These are phyloP conservation scores for Pseudogymnoascus sp. DNA, from an alignment of 2,329 filamentous ascomycete species.

Conservation along the genomic window DNA sequence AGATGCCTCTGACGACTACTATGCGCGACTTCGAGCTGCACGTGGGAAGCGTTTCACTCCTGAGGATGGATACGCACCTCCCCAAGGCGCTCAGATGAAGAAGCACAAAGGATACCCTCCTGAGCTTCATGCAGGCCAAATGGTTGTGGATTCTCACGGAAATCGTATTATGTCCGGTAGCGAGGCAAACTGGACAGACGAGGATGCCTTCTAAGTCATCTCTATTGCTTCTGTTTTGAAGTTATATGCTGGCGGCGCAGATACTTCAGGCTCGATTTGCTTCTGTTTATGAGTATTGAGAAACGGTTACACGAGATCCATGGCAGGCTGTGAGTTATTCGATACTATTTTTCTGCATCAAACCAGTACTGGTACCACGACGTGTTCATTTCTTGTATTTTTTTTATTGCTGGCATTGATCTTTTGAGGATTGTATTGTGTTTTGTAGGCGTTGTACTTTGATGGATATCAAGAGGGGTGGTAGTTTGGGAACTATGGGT, in stretches of 20 bases:
- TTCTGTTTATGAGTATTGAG: background rate
- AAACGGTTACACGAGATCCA: conserved; percentile 1
- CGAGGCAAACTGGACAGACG: conserved; percentile 56
- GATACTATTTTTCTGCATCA: background rate
- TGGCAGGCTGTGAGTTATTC: background rate
- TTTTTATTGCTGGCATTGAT: conserved; percentile 1
- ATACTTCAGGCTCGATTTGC: background rate
- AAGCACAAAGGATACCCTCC: conserved; percentile 48
- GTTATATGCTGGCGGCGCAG: background rate
- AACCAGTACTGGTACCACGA: background rate
- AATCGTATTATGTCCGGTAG: conserved; percentile 56
- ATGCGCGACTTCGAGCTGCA: conserved; percentile 67
- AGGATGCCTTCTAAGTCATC: conserved; percentile 46
- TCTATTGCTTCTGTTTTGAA: background rate
- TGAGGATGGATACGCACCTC: conserved; percentile 31
- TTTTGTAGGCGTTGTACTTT: conserved; percentile 8
- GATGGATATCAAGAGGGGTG: conserved; percentile 3
- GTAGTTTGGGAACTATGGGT: background rate
- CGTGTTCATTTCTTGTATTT: conserved; percentile 8
- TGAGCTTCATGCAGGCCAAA: conserved; percentile 40
- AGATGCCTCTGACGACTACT: conserved; percentile 79
- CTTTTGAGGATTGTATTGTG: background rate
- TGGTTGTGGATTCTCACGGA: conserved; percentile 43
- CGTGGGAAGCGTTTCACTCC: conserved; percentile 57
- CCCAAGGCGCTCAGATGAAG: conserved; percentile 41